Evolutionary conservation across 768 basidiomycete genomes (phyloP).

Genomic region (Lactarius vividus): DNA sequence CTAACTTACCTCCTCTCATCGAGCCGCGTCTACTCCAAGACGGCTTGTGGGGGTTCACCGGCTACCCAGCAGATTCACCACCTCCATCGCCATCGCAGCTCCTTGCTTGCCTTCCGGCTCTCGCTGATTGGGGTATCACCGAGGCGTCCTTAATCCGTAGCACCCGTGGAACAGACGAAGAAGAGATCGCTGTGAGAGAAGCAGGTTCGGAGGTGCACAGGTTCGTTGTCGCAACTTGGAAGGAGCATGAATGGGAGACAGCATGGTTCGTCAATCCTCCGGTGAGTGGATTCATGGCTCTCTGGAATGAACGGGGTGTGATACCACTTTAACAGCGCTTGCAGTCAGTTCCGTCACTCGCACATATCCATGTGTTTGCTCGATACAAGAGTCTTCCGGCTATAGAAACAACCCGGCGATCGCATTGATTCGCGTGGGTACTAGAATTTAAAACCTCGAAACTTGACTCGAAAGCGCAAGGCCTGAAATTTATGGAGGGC

Average conservation of each 20-base stretch:
- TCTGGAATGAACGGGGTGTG: background rate
- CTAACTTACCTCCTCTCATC: slow-evolving; percentile 49
- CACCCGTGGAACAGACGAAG: slow-evolving; percentile 47
- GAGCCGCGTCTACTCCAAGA: slow-evolving; percentile 62
- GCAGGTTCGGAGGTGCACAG: slow-evolving; percentile 58
- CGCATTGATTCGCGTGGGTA: background rate
- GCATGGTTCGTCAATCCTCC: slow-evolving; percentile 92
- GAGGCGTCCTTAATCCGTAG: slow-evolving; percentile 57
- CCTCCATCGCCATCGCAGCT: slow-evolving; percentile 61
- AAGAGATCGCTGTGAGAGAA: slow-evolving; percentile 47
- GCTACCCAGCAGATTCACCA: slow-evolving; percentile 41
- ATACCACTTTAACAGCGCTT: slow-evolving; percentile 48
- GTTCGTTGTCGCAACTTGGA: slow-evolving; percentile 68
- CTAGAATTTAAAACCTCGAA: background rate
- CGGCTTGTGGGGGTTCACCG: slow-evolving; percentile 83
- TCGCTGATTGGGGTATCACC: slow-evolving; percentile 71
- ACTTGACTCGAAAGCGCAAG: background rate
- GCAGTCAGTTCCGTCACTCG: slow-evolving; percentile 77
- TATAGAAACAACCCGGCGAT: background rate
- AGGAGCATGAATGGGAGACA: slow-evolving; percentile 77
- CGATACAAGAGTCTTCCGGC: slow-evolving; percentile 41
- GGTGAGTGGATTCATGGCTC: slow-evolving; percentile 43
- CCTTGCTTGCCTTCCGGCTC: slow-evolving; percentile 53
- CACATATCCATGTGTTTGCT: slow-evolving; percentile 88
- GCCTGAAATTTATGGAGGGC: too few relatives aligned